Evolutionary conservation across 2,329 filamentous ascomycete genomes (phyloP), one percentile per base, ranked within the genome.

Genomic region (Tolypocladium paradoxum): DNA sequence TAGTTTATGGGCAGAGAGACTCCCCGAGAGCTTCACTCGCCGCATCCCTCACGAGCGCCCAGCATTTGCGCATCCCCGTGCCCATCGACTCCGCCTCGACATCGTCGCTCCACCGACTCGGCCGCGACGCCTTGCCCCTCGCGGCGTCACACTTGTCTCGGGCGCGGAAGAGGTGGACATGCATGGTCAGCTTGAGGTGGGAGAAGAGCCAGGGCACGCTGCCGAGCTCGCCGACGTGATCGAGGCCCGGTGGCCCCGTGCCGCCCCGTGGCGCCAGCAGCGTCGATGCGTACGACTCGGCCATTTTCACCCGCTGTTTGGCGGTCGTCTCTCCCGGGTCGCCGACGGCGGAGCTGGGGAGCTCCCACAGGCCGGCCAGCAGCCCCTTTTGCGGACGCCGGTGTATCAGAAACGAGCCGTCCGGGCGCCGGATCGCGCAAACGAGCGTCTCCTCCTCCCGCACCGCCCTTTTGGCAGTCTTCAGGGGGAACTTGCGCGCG

Each of bases 11-110:
- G n/a, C n/a, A n/a, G n/a, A n/a, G n/a, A n/a, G n/a, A n/a, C n/a
- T n/a, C n/a, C n/a, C n/a, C n/a, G n/a, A n/a, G n/a, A n/a, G n/a
- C n/a, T n/a, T n/a, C 16, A 45, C 24, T 29, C 24, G 43, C 43
- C 16, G 55, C 57, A 27, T 65, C 64, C 50, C 64, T 63, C 4
- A 68, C 69, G 50, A 80, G 62, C 2, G 70, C 63, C 77, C 78
- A 81, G 61, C 78, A 81, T 59, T 78, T 80, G 37, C 74, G 70
- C 78, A 82, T 81, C 0, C 78, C 78, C 0, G 78, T 81, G 0
- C 78, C 78, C 78, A 82, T 81, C 0, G 76, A 77, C 60, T 77
- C 75, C 1, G 59, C 61, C 2, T 79, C 76, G 1, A 78, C 66
- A 8, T 69, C 66, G 3, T 64, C 60, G 1, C 63, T 63, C 27